A percentile compares a stretch with the other conserved stretches of the same genome.
These are phyloP conservation scores for Mycena vulgaris DNA, from an alignment of 768 basidiomycete species.

Conservation along the genomic window DNA sequence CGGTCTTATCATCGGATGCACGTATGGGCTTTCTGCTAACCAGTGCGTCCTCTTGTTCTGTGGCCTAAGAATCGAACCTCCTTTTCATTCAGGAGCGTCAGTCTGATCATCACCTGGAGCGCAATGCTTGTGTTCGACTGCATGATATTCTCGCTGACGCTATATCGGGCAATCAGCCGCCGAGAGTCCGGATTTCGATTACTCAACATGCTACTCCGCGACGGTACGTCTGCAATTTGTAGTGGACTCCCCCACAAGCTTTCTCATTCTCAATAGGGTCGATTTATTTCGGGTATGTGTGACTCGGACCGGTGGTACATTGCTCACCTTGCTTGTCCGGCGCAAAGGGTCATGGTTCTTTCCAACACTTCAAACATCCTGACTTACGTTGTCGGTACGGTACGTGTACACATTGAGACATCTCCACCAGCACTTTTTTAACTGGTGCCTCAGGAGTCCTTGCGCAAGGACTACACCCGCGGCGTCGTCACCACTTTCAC, in stretches of 20 bases:
- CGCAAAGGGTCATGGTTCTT: constrained; percentile 29
- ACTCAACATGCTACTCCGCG: constrained; percentile 24
- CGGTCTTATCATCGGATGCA: constrained; percentile 20
- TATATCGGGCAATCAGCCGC: constrained; percentile 12
- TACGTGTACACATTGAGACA: too few species aligned
- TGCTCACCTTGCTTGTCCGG: background rate
- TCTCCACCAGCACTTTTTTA: too few species aligned
- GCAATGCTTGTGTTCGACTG: constrained; percentile 24
- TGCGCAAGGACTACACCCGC: constrained; percentile 15
- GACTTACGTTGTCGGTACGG: constrained; percentile 22
- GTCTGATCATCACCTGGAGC: constrained; percentile 25
- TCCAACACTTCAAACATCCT: constrained; percentile 30
- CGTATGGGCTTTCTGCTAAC: background rate
- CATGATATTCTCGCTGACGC: constrained; percentile 30
- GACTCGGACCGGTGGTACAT: background rate
- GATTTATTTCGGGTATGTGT: constrained; percentile 30
- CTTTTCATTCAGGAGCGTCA: constrained; percentile 10
- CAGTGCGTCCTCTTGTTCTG: constrained; percentile 18
- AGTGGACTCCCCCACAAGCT: too few species aligned
- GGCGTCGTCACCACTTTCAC: constrained; percentile 27
- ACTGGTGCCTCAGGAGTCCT: background rate
- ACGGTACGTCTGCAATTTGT: constrained; percentile 17
- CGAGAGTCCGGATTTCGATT: background rate
- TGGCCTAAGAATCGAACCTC: background rate
- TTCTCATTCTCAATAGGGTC: background rate